A percentile compares a stretch with the other conserved stretches of the same genome.
phyloP scores from a whole-genome alignment of 1,284 basidiomycete genomes.

The Phenoliferia sp. region DNA sequence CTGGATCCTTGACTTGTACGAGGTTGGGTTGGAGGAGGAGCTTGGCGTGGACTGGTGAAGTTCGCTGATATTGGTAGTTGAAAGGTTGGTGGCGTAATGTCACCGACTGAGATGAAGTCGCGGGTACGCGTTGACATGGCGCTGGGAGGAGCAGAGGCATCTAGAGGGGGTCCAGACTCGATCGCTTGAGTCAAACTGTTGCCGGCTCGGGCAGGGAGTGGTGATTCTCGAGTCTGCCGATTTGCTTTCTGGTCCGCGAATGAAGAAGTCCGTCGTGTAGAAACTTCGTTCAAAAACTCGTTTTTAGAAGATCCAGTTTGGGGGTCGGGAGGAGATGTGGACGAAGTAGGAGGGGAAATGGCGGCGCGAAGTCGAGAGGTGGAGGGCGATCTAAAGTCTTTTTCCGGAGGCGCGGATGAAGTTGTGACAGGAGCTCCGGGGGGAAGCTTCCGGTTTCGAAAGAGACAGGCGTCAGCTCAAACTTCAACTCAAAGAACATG shows the following conservation, averaged over 20 bases:
- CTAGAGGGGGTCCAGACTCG: not conserved
- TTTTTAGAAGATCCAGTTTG: constrained; percentile 36
- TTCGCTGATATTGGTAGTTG: too few species aligned
- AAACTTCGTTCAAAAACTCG: constrained; percentile 37
- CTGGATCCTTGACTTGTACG: too few species aligned
- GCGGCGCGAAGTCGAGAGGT: not conserved
- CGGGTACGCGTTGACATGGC: too few species aligned
- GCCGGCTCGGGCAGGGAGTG: not conserved
- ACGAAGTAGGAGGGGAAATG: not conserved
- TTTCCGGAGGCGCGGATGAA: not conserved
- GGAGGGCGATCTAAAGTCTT: not conserved
- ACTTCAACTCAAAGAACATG: too few species aligned
- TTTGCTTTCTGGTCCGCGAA: constrained; percentile 2
- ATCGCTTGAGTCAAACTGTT: not conserved
- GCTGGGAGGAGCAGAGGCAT: too few species aligned
- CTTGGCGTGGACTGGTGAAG: too few species aligned
- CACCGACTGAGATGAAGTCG: too few species aligned
- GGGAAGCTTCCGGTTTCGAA: not conserved
- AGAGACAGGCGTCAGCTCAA: too few species aligned
- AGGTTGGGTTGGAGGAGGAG: too few species aligned
- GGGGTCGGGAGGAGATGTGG: constrained; percentile 20
- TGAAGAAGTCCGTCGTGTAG: constrained; percentile 22
- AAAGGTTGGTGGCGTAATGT: too few species aligned
- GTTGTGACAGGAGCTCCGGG: not conserved
- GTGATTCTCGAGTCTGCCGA: constrained; percentile 27